Conservation (phyloP, 148 eudicot species). For the Diospyros kaki region DNA sequence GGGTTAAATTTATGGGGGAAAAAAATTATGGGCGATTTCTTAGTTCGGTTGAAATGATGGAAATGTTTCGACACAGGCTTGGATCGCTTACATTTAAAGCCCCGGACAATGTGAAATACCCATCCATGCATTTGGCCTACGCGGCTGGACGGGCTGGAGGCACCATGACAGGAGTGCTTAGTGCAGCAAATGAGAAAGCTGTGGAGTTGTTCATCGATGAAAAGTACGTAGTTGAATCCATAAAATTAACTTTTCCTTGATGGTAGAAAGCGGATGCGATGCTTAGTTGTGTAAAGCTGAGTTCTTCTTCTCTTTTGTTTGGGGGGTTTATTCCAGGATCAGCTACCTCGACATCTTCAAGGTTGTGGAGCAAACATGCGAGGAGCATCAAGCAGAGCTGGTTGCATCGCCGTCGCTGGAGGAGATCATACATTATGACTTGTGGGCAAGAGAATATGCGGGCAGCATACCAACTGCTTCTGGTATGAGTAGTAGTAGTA, state of each 20-base stretch:
- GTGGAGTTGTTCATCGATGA: conserved; percentile 91
- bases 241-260: background rate
- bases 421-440: conserved; percentile 86
- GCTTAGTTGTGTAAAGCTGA: no score
- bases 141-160: conserved; percentile 97
- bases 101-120: conserved; percentile 93
- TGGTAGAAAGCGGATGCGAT: no score
- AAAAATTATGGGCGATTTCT: no score
- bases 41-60: conserved; percentile 7
- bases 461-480: conserved; percentile 51
- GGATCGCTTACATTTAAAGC: conserved; percentile 85
- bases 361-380: conserved; percentile 89
- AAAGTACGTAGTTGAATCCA: conserved; percentile 53
- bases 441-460: conserved; percentile 92
- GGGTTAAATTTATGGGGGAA: no score
- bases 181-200: conserved; percentile 98
- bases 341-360: conserved; percentile 90
- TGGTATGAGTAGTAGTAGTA: conserved; percentile 26
- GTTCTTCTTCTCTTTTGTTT: no score
- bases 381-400: conserved; percentile 67
- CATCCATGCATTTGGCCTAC: conserved; percentile 92
- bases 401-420: conserved; percentile 76
- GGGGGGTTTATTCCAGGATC: conserved; percentile 48
- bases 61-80: conserved; percentile 49
- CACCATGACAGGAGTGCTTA: conserved; percentile 96